phyloP scores from a whole-genome alignment of 2,329 filamentous ascomycete genomes.

The Aspergillus caelatus region DNA sequence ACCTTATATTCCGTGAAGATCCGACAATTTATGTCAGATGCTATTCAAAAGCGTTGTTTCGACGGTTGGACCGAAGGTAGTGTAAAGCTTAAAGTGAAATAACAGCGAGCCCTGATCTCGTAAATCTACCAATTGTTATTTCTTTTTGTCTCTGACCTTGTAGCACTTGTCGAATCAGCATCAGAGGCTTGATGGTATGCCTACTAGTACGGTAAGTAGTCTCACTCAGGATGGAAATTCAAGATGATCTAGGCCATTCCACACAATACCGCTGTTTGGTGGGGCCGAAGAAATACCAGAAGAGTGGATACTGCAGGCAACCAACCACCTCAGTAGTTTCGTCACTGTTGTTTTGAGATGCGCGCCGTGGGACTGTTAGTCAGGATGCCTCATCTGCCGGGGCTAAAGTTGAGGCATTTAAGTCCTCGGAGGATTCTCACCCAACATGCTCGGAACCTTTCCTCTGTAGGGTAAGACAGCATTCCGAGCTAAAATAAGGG shows the following conservation, averaged over 20 bases:
- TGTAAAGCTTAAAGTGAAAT: not conserved
- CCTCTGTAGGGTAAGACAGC: not conserved
- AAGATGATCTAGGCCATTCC: not conserved
- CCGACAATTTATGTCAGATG: not conserved
- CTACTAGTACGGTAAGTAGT: too few relatives aligned
- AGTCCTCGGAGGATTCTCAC: not conserved
- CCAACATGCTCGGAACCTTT: not conserved
- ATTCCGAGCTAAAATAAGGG: not conserved
- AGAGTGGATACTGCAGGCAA: too few relatives aligned
- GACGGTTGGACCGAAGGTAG: not conserved
- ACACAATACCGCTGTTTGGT: not conserved
- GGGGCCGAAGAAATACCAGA: too few relatives aligned
- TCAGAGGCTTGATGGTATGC: not conserved
- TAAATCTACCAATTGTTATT: not conserved
- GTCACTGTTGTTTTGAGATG: too few relatives aligned
- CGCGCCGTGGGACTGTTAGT: too few relatives aligned
- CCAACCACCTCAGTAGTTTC: too few relatives aligned
- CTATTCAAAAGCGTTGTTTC: not conserved
- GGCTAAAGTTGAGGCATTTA: not conserved
- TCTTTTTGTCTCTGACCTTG: not conserved
- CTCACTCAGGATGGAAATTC: not conserved
- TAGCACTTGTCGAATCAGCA: not conserved
- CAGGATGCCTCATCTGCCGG: too few relatives aligned
- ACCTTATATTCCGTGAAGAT: too few relatives aligned
- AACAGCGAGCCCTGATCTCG: too few relatives aligned